Base-by-base conservation (phyloP, 176 grass and related monocot species). In the Pharus latifolius region DNA sequence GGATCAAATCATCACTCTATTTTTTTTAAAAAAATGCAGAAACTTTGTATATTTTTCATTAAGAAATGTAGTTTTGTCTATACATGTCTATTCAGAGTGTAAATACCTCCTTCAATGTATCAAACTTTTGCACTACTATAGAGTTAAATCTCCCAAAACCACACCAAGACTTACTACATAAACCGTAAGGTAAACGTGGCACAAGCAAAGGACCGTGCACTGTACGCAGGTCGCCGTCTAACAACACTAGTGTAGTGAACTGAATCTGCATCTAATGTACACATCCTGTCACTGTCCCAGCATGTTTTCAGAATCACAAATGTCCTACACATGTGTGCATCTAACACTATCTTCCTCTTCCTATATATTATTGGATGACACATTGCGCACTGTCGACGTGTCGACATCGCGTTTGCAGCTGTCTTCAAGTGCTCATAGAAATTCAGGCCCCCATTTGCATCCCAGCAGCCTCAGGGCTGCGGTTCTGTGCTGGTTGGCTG, bases 181-280 rank as follows among this genome's bases (percentile, higher is more conserved):
- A 18, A 43, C 14, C 23, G 14, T 12, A 61, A 29, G 23, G 14
- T 3, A 65, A 29, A 65, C 32, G 57, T 60, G 57, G n/a, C 57
- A 60, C 16, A 45, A 19, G 20, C 45, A 67, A 4, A 53, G 50
- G 56, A 56, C 28, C 67, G 10, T 57, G 26, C n/a, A 57, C 11
- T 5, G 38, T 19, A 18, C 40, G 47, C 67, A 17, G 65, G 47
- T 60, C 47, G 15, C 64, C 64, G 3, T 83, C 47, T 1, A 61
- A 43, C 37, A 49, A 26, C 72, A 82, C 14, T 16, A 35, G 44
- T 42, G 46, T n/a, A 7, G 46, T 18, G 47, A 70, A 41, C 56
- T 83, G 80, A 77, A 83, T 83, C 72, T 67, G 62, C 60, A 77
- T 31, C 63, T 9, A 31, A 9, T 20, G 18, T 29, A 20, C 30